Conservation (phyloP, 2,329 filamentous ascomycete genomes). For the Xylariaceae sp. region DNA sequence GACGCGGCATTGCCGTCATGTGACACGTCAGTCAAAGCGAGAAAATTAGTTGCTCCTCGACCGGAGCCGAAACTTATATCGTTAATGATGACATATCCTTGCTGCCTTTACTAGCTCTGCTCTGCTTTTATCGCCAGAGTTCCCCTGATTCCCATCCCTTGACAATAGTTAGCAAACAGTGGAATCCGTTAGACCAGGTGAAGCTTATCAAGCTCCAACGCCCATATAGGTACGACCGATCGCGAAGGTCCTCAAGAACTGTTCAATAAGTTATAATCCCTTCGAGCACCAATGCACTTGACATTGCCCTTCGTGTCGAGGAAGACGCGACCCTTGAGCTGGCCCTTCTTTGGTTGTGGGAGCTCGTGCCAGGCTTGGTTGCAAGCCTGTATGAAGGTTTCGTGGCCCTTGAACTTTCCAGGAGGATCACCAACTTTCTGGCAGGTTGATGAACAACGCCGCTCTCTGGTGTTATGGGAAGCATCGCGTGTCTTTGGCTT, state of each 20-base stretch:
- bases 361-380: conserved; percentile 45
- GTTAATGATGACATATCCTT: conserved; percentile 49
- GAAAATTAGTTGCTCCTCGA: not conserved
- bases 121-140: conserved; percentile 46
- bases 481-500: no score
- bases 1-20: conserved; percentile 35
- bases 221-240: conserved; percentile 49
- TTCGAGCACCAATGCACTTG: conserved; percentile 45
- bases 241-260: conserved; percentile 47
- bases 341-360: conserved; percentile 41
- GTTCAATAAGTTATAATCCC: conserved; percentile 45
- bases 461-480: no score
- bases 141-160: conserved; percentile 42
- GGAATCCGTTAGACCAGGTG: not conserved
- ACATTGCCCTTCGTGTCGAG: conserved; percentile 41
- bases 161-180: conserved; percentile 7
- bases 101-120: conserved; percentile 46
- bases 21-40: not conserved
- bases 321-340: conserved; percentile 44
- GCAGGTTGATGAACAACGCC: no score
- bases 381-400: conserved; percentile 48
- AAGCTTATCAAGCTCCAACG: conserved; percentile 44
- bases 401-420: conserved; percentile 47
- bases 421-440: conserved; percentile 45
- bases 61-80: conserved; percentile 38